Conservation (phyloP, 257 asterid species). For the Haberlea rhodopensis region DNA sequence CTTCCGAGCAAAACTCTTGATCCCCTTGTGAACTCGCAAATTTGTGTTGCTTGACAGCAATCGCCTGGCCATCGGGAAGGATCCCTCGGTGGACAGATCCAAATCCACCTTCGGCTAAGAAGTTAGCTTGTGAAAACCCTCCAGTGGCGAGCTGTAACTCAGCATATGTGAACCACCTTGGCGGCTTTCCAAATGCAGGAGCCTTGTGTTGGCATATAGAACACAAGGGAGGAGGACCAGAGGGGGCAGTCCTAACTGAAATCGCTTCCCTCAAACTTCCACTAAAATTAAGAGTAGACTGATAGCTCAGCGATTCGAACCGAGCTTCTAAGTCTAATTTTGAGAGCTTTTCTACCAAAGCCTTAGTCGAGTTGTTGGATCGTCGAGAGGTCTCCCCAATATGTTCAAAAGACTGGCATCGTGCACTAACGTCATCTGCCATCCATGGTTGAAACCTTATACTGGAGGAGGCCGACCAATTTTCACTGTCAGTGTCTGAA, state of each 20-base stretch:
- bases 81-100: conserved; percentile 95
- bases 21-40: conserved; percentile 97
- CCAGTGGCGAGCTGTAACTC: conserved; percentile 91
- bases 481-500: conserved; percentile 78
- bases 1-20: conserved; percentile 97
- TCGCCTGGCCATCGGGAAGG: conserved; percentile 83
- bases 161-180: conserved; percentile 77
- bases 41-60: conserved; percentile 97
- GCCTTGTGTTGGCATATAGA: conserved; percentile 93
- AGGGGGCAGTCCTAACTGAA: conserved; percentile 53
- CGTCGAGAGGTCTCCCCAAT: conserved; percentile 47
- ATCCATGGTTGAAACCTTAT: conserved; percentile 91
- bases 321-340: conserved; percentile 58
- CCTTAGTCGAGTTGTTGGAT: conserved; percentile 38
- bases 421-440: conserved; percentile 52
- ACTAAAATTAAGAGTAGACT: conserved; percentile 55
- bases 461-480: conserved; percentile 72
- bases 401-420: conserved; percentile 48
- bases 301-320: conserved; percentile 59
- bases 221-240: conserved; percentile 90
- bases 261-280: conserved; percentile 81
- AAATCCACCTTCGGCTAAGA: conserved; percentile 90
- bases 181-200: conserved; percentile 94
- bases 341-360: conserved; percentile 61
- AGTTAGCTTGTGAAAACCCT: conserved; percentile 79